Conservation (phyloP, 495 filamentous ascomycete genomes). For the Emericellopsis terricola region DNA sequence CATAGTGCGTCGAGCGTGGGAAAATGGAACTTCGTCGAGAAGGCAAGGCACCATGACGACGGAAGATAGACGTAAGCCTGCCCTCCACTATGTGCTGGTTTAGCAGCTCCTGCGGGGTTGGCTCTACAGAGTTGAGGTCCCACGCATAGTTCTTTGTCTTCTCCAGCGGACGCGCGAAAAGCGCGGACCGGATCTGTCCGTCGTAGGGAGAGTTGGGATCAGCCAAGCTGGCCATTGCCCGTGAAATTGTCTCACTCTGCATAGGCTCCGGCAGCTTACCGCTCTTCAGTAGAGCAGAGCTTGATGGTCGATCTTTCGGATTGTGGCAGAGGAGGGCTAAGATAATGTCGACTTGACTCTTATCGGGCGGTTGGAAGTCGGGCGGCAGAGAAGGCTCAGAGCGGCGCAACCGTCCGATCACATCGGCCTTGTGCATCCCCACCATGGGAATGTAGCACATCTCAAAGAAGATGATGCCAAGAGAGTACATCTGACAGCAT, state of each 20-base stretch:
- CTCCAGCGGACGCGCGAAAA: constrained; percentile 55
- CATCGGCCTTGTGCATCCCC: constrained; percentile 75
- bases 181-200: constrained; percentile 64
- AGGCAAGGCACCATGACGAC: constrained; percentile 83
- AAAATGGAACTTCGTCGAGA: constrained; percentile 54
- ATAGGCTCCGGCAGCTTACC: constrained; percentile 79
- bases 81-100: constrained; percentile 62
- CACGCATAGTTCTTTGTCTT: constrained; percentile 74
- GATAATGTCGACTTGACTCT: constrained; percentile 54
- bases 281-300: constrained; percentile 65
- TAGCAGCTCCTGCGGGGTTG: constrained; percentile 40
- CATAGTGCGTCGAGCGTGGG: constrained; percentile 64
- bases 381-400: constrained; percentile 48
- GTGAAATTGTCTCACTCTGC: constrained; percentile 76
- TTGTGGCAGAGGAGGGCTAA: constrained; percentile 63
- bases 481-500: constrained; percentile 62
- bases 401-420: constrained; percentile 51
- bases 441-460: constrained; percentile 76
- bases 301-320: constrained; percentile 69
- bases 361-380: constrained; percentile 60
- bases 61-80: constrained; percentile 59
- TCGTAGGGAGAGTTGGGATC: constrained; percentile 79
- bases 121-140: constrained; percentile 47
- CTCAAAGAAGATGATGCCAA: constrained; percentile 96
- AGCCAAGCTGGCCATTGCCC: constrained; percentile 61